These are phyloP conservation scores for Oryza rufipogon DNA, from an alignment of 176 grass and related monocot species.

Conservation along the genomic window DNA sequence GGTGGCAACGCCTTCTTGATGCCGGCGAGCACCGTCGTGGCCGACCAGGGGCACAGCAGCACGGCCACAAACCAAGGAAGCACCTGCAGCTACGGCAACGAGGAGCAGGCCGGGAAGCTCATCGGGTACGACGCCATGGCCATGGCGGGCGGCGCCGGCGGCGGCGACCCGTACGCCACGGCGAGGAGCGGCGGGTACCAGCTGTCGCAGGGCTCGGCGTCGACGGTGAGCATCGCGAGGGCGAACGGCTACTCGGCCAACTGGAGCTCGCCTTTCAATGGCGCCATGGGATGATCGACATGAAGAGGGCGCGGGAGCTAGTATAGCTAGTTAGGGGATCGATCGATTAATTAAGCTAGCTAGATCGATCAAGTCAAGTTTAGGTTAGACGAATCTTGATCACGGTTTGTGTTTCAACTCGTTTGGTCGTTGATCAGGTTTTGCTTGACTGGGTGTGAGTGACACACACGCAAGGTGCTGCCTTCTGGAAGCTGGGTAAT, in stretches of 20 bases:
- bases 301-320: background rate
- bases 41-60: conserved; percentile 54
- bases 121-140: conserved; percentile 42
- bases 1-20: conserved; percentile 35
- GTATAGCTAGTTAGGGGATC: conserved; percentile 33
- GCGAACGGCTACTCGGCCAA: conserved; percentile 51
- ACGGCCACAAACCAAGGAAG: conserved; percentile 43
- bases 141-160: conserved; percentile 29
- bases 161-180: too few relatives aligned
- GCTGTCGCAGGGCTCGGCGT: conserved; percentile 57
- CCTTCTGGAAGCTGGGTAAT: conserved; percentile 63
- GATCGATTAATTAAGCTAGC: conserved; percentile 34
- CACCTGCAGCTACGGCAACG: conserved; percentile 47
- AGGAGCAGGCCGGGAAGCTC: conserved; percentile 50
- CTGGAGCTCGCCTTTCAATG: conserved; percentile 57
- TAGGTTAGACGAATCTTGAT: conserved; percentile 42
- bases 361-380: conserved; percentile 5
- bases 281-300: conserved; percentile 47
- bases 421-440: conserved; percentile 19
- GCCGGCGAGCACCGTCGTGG: conserved; percentile 45
- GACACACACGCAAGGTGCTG: conserved; percentile 19
- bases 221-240: conserved; percentile 56
- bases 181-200: conserved; percentile 64
- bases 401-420: background rate
- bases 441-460: conserved; percentile 27